Conservation (phyloP, 805 yeast species). For the Candida palmyrensis region DNA sequence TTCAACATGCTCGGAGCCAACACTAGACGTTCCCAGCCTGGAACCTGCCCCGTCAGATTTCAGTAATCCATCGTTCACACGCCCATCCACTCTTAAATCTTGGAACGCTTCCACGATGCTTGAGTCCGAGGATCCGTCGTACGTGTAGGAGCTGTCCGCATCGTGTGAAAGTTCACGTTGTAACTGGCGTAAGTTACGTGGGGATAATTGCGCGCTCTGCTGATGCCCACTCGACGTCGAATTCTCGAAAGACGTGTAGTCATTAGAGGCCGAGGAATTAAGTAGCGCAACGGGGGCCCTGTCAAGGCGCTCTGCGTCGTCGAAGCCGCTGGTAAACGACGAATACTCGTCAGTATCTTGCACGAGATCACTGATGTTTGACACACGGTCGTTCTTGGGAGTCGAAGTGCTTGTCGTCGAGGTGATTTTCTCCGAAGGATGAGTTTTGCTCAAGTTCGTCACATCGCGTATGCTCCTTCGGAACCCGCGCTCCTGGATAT, state of each 20-base stretch:
- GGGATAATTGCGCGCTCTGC: neutral
- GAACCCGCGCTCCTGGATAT: slow-evolving; percentile 32
- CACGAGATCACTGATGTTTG: slow-evolving; percentile 7
- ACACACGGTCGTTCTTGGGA: slow-evolving; percentile 24
- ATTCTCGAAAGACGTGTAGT: slow-evolving; percentile 11
- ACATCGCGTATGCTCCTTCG: slow-evolving; percentile 6
- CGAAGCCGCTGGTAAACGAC: slow-evolving; percentile 28
- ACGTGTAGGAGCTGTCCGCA: slow-evolving; percentile 26
- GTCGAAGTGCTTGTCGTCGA: slow-evolving; percentile 34
- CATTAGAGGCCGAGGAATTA: slow-evolving; percentile 11
- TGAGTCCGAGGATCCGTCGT: slow-evolving; percentile 22
- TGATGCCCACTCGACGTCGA: neutral
- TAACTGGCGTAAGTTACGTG: slow-evolving; percentile 1
- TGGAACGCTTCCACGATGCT: neutral
- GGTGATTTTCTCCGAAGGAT: slow-evolving; percentile 2
- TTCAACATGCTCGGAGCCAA: neutral
- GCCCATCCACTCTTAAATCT: too few species aligned
- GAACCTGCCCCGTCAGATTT: too few species aligned
- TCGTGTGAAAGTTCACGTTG: slow-evolving; percentile 3
- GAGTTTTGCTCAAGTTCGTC: slow-evolving; percentile 2
- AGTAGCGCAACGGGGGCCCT: neutral
- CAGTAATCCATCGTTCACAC: too few species aligned
- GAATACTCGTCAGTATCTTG: slow-evolving; percentile 20
- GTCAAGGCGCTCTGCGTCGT: slow-evolving; percentile 8
- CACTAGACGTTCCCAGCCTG: too few species aligned